A percentile compares a stretch with the other conserved stretches of the same genome.
Evolutionary conservation across 495 filamentous ascomycete species (phyloP).

Genomic region (Neurospora terricola): DNA sequence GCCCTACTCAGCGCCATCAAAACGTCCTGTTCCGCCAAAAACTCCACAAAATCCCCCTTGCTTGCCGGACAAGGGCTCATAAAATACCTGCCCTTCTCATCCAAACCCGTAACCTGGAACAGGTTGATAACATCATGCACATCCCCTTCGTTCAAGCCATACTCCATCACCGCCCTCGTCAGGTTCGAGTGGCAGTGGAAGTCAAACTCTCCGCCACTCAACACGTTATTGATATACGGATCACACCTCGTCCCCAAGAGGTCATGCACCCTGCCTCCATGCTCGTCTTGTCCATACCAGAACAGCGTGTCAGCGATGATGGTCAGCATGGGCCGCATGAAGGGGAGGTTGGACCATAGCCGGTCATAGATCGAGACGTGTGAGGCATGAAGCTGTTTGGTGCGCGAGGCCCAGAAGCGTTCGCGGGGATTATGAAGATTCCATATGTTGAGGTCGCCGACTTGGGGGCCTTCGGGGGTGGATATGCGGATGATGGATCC

Average conservation of each 20-base stretch:
- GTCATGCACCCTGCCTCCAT: slow-evolving; percentile 57
- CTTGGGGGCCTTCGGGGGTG: slow-evolving; percentile 65
- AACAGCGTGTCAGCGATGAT: slow-evolving; percentile 60
- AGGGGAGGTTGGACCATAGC: slow-evolving; percentile 68
- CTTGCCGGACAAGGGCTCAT: slow-evolving; percentile 64
- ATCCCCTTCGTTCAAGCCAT: slow-evolving; percentile 59
- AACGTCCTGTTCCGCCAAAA: slow-evolving; percentile 66
- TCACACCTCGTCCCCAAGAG: slow-evolving; percentile 70
- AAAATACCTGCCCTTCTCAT: slow-evolving; percentile 63
- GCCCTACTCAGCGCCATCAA: slow-evolving; percentile 56
- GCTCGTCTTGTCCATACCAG: slow-evolving; percentile 41
- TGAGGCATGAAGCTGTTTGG: slow-evolving; percentile 63
- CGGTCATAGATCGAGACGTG: slow-evolving; percentile 62
- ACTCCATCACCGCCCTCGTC: slow-evolving; percentile 56
- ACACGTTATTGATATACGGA: slow-evolving; percentile 61
- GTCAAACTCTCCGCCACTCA: slow-evolving; percentile 60
- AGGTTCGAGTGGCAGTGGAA: slow-evolving; percentile 80
- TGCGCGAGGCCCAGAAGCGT: slow-evolving; percentile 70
- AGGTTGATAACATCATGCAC: slow-evolving; percentile 73
- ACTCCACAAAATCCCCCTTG: slow-evolving; percentile 59
- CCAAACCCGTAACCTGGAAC: slow-evolving; percentile 69
- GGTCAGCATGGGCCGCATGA: slow-evolving; percentile 61
- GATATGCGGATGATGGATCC: slow-evolving; percentile 60
- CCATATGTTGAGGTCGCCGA: slow-evolving; percentile 78
- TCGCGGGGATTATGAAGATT: slow-evolving; percentile 65